phyloP scores from a whole-genome alignment of 805 yeast species.

The Yarrowia bubula region DNA sequence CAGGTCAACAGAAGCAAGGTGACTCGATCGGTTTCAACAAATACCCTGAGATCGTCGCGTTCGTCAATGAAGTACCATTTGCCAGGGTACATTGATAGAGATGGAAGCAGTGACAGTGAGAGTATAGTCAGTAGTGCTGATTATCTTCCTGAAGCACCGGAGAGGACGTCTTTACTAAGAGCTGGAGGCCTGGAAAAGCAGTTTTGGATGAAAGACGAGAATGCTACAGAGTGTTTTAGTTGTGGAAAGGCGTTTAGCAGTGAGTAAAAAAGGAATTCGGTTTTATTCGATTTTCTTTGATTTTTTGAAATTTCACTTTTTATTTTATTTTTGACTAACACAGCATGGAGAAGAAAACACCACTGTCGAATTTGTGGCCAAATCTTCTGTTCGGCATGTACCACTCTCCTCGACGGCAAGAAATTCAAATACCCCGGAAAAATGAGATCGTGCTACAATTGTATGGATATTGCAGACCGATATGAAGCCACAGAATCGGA shows the following conservation, averaged over 20 bases:
- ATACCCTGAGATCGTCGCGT: slow-evolving; percentile 10
- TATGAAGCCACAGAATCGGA: slow-evolving; percentile 45
- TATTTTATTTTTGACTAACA: not conserved
- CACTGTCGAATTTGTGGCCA: slow-evolving; percentile 97
- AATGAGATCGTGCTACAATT: slow-evolving; percentile 73
- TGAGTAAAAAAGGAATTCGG: slow-evolving; percentile 13
- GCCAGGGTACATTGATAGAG: slow-evolving; percentile 28
- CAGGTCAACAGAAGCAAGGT: slow-evolving; percentile 11
- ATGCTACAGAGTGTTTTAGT: slow-evolving; percentile 80
- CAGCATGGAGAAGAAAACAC: slow-evolving; percentile 80
- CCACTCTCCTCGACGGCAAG: slow-evolving; percentile 65
- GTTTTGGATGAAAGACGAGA: slow-evolving; percentile 96
- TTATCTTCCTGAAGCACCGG: slow-evolving; percentile 27
- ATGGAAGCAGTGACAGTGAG: slow-evolving; percentile 35
- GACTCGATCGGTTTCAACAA: slow-evolving; percentile 16
- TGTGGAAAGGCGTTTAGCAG: slow-evolving; percentile 69
- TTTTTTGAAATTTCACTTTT: not conserved
- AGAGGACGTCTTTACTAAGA: slow-evolving; percentile 28
- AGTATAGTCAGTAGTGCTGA: slow-evolving; percentile 32
- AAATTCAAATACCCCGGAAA: slow-evolving; percentile 63
- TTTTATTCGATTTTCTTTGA: not conserved
- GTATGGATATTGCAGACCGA: slow-evolving; percentile 59
- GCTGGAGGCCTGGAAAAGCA: slow-evolving; percentile 54
- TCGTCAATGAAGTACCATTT: slow-evolving; percentile 20
- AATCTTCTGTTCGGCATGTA: slow-evolving; percentile 84